A percentile compares a stretch with the other conserved stretches of the same genome.
phyloP scores from a whole-genome alignment of 208 protist species.

The Leishmania guyanensis region DNA sequence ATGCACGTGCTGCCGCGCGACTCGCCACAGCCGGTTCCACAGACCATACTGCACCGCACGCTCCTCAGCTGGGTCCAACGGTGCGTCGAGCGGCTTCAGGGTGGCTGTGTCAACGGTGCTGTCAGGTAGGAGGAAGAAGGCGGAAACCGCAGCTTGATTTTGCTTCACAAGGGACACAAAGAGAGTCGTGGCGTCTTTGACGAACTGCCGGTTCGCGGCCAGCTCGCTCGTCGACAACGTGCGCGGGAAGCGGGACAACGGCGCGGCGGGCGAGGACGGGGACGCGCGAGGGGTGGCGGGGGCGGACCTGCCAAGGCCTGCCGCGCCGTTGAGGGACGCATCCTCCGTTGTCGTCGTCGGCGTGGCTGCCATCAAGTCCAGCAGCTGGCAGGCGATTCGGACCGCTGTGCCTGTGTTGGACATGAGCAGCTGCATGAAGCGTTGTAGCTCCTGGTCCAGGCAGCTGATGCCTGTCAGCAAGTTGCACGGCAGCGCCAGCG shows the following conservation, averaged over 20 bases:
- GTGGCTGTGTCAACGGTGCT: slow-evolving; percentile 24
- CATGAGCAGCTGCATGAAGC: slow-evolving; percentile 32
- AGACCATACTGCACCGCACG: slow-evolving; percentile 23
- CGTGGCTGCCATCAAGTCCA: slow-evolving; percentile 31
- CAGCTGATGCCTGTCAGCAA: slow-evolving; percentile 32
- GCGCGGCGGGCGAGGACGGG: background rate
- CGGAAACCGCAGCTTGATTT: slow-evolving; percentile 25
- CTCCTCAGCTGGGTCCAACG: slow-evolving; percentile 35
- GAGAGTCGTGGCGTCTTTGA: slow-evolving; percentile 31
- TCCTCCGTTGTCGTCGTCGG: slow-evolving; percentile 23
- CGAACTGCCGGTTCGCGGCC: slow-evolving; percentile 31
- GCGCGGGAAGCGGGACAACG: background rate
- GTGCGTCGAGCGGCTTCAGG: slow-evolving; percentile 45
- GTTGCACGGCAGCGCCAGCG: slow-evolving; percentile 32
- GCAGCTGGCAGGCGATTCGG: slow-evolving; percentile 28
- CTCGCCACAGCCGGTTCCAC: slow-evolving; percentile 32
- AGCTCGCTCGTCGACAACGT: slow-evolving; percentile 2
- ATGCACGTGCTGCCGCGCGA: slow-evolving; percentile 30
- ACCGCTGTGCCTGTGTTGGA: slow-evolving; percentile 11
- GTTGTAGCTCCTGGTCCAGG: slow-evolving; percentile 37
- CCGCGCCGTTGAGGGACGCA: slow-evolving; percentile 4
- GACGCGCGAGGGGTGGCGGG: background rate
- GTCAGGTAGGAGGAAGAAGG: slow-evolving; percentile 55
- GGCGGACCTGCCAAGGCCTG: background rate
- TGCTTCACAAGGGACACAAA: slow-evolving; percentile 31